A percentile compares a stretch with the other conserved stretches of the same genome.
phyloP scores from a whole-genome alignment of 2,329 filamentous ascomycete genomes.

The Fusarium sacchari region DNA sequence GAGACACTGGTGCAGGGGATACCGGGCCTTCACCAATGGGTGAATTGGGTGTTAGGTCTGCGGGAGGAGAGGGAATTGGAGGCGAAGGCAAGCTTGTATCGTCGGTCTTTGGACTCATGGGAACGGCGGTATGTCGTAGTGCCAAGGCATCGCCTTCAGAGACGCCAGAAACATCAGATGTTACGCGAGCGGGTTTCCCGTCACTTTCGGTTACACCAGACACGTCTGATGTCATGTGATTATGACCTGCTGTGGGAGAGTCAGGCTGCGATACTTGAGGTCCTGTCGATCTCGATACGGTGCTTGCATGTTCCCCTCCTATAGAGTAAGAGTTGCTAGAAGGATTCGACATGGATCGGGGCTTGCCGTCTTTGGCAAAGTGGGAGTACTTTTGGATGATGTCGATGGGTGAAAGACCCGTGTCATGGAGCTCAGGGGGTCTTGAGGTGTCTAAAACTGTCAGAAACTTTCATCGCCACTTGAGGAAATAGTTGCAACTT shows the following conservation, averaged over 20 bases:
- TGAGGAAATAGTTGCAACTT: slow-evolving; percentile 25
- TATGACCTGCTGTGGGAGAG: slow-evolving; percentile 21
- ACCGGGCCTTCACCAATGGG: slow-evolving; percentile 5
- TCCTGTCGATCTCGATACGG: slow-evolving; percentile 44
- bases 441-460: slow-evolving; percentile 54
- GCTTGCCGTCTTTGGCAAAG: slow-evolving; percentile 27
- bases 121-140: slow-evolving; percentile 25
- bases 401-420: slow-evolving; percentile 52
- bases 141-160: slow-evolving; percentile 36
- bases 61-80: slow-evolving; percentile 23
- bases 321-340: slow-evolving; percentile 42
- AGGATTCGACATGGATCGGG: slow-evolving; percentile 32
- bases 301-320: slow-evolving; percentile 40
- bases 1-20: slow-evolving; percentile 34
- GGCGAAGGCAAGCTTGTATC: slow-evolving; percentile 8
- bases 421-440: slow-evolving; percentile 58
- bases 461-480: background rate
- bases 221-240: slow-evolving; percentile 36
- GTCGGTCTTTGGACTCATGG: slow-evolving; percentile 36
- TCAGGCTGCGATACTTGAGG: slow-evolving; percentile 11
- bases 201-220: slow-evolving; percentile 29
- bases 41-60: slow-evolving; percentile 14
- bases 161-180: slow-evolving; percentile 40
- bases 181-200: slow-evolving; percentile 19
- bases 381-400: slow-evolving; percentile 51